Evolutionary conservation across 2,329 filamentous ascomycete genomes (phyloP).

Genomic region (Penicillium griseofulvum): DNA sequence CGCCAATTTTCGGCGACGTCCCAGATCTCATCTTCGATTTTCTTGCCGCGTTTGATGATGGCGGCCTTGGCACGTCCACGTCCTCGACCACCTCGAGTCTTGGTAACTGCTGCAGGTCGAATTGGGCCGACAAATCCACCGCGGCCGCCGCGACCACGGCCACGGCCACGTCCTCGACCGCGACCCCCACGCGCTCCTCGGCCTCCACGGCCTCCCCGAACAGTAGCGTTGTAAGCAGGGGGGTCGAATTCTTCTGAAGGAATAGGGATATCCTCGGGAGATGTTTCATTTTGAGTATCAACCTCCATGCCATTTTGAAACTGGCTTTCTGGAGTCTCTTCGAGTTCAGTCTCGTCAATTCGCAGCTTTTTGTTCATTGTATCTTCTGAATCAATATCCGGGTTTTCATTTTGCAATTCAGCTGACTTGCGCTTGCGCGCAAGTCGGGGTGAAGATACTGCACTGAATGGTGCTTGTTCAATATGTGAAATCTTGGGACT

Average conservation of each 20-base stretch:
- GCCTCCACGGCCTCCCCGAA: constrained; percentile 16
- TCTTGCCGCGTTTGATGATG: constrained; percentile 19
- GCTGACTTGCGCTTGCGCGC: constrained; percentile 29
- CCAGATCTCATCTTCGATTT: constrained; percentile 27
- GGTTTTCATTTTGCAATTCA: constrained; percentile 20
- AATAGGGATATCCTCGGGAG: constrained; percentile 12
- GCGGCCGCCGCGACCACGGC: constrained; percentile 37
- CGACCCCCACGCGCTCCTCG: constrained; percentile 22
- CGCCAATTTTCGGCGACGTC: constrained; percentile 30
- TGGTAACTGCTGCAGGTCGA: constrained; percentile 14
- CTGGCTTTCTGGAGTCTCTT: constrained; percentile 19
- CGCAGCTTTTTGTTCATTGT: constrained; percentile 31
- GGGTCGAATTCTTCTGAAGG: constrained; percentile 3
- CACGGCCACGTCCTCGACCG: constrained; percentile 32
- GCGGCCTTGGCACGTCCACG: constrained; percentile 27
- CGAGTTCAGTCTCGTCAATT: constrained; percentile 29
- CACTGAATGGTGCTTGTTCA: neutral
- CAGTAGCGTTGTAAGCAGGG: neutral
- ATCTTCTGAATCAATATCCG: constrained; percentile 14
- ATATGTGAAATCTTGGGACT: neutral
- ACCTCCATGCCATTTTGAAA: constrained; percentile 24
- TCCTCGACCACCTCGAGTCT: constrained; percentile 27
- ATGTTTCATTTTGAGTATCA: constrained; percentile 19
- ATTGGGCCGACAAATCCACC: constrained; percentile 24
- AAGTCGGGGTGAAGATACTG: constrained; percentile 12